Conservation (phyloP, 805 yeast genomes). For the Danielia oregonensis region DNA sequence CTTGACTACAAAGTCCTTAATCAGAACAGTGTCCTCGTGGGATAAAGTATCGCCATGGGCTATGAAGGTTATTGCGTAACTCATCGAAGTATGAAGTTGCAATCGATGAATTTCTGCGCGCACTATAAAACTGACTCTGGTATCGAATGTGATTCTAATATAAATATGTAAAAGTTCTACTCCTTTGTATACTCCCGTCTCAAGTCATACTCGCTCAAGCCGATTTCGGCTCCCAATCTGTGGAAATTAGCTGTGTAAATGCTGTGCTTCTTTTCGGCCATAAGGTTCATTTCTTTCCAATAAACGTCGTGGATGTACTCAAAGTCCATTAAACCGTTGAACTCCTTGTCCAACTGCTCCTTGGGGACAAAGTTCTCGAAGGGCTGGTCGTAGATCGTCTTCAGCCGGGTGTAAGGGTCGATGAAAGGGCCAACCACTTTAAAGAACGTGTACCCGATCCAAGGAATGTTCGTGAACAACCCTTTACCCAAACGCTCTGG, state of each 20-base stretch:
- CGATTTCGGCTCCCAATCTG: slow-evolving; percentile 46
- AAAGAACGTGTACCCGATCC: slow-evolving; percentile 19
- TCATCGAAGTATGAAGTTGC: slow-evolving; percentile 3
- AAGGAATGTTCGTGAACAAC: slow-evolving; percentile 19
- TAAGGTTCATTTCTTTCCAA: slow-evolving; percentile 48
- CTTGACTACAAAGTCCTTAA: slow-evolving; percentile 9
- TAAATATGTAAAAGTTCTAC: background rate
- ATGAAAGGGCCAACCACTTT: slow-evolving; percentile 33
- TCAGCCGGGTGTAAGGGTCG: slow-evolving; percentile 56
- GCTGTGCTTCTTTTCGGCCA: slow-evolving; percentile 36
- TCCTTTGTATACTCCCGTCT: slow-evolving; percentile 18
- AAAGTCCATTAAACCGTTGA: slow-evolving; percentile 49
- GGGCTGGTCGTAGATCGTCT: slow-evolving; percentile 55
- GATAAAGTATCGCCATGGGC: slow-evolving; percentile 12
- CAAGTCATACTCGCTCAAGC: slow-evolving; percentile 52
- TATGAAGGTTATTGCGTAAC: slow-evolving; percentile 14
- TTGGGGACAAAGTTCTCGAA: slow-evolving; percentile 51
- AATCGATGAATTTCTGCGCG: background rate
- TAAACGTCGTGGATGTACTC: slow-evolving; percentile 50
- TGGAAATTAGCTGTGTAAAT: slow-evolving; percentile 34
- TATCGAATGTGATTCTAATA: too few species aligned
- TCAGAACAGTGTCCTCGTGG: slow-evolving; percentile 6
- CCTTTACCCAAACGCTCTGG: slow-evolving; percentile 19
- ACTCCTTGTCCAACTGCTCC: slow-evolving; percentile 48
- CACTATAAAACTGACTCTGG: background rate